Evolutionary conservation across 352 stramenopile species (phyloP).

Genomic region (Saprolegnia diclina): DNA sequence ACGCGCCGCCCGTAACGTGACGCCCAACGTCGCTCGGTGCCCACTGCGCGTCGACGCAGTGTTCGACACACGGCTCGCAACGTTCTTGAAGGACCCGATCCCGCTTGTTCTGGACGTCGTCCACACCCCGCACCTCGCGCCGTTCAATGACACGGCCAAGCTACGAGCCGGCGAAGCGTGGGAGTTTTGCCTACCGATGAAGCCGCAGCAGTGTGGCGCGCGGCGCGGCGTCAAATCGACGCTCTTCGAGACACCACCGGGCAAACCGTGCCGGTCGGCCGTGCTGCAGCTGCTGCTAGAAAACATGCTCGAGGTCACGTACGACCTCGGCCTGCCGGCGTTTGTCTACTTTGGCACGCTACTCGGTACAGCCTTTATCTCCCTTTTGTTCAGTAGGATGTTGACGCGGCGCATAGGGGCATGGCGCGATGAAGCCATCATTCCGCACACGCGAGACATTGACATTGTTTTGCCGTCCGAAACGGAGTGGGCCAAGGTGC

Average conservation of each 20-base stretch:
- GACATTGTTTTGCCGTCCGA: conserved; percentile 1
- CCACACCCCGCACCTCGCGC: neutral
- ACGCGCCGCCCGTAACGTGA: neutral
- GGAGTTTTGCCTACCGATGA: conserved; percentile 1
- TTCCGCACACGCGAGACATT: neutral
- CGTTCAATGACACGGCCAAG: neutral
- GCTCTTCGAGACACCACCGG: neutral
- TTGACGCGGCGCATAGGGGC: neutral
- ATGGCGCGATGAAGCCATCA: conserved; percentile 4
- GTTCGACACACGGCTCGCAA: neutral
- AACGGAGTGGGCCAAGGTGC: neutral
- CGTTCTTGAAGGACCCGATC: neutral
- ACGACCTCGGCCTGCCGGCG: neutral
- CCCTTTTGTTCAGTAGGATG: neutral
- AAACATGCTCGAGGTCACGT: neutral
- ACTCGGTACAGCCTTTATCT: neutral
- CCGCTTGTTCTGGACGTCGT: neutral
- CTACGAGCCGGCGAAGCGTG: neutral
- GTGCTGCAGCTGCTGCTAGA: conserved; percentile 6
- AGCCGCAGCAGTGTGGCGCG: neutral
- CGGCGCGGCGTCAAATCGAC: neutral
- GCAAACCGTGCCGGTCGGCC: neutral
- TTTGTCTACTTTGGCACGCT: conserved; percentile 14
- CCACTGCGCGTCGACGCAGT: neutral
- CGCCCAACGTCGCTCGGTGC: neutral